These are phyloP conservation scores for Cytospora paraplurivora DNA, from an alignment of 2,329 filamentous ascomycete species.

Conservation along the genomic window DNA sequence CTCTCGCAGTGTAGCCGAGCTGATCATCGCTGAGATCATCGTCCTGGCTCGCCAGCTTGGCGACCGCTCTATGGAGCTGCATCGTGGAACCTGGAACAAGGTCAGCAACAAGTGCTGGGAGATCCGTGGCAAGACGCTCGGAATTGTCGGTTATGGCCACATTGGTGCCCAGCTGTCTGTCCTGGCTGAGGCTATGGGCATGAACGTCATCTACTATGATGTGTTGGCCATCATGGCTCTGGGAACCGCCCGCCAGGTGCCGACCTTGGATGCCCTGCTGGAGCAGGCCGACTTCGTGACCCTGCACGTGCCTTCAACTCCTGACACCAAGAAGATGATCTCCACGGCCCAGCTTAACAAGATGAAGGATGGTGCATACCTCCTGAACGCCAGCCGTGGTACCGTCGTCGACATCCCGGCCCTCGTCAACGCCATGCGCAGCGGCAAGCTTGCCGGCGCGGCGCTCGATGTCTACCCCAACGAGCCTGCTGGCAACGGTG, in stretches of 20 bases:
- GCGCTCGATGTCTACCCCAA: slow-evolving; percentile 96
- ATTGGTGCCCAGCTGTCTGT: slow-evolving; percentile 96
- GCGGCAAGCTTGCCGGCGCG: slow-evolving; percentile 86
- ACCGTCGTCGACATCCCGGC: slow-evolving; percentile 93
- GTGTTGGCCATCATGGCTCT: slow-evolving; percentile 92
- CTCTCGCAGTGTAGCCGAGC: slow-evolving; percentile 92
- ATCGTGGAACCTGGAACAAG: slow-evolving; percentile 96
- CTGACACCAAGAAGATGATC: slow-evolving; percentile 93
- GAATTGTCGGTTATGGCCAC: slow-evolving; percentile 95
- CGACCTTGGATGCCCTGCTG: slow-evolving; percentile 75
- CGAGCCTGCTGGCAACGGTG: slow-evolving; percentile 90
- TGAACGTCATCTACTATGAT: slow-evolving; percentile 98
- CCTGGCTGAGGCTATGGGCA: slow-evolving; percentile 94
- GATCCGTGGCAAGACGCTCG: slow-evolving; percentile 94
- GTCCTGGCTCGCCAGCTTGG: slow-evolving; percentile 86
- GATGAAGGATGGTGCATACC: slow-evolving; percentile 92
- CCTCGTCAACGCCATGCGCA: slow-evolving; percentile 82
- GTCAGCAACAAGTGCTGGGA: slow-evolving; percentile 97
- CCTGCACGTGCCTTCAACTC: slow-evolving; percentile 88
- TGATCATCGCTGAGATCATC: slow-evolving; percentile 95
- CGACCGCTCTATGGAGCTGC: slow-evolving; percentile 92
- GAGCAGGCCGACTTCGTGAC: slow-evolving; percentile 87
- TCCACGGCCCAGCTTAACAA: slow-evolving; percentile 73
- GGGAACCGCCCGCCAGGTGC: slow-evolving; percentile 83
- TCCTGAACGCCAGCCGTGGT: slow-evolving; percentile 95